These are phyloP conservation scores for Trichoderma virens DNA, from an alignment of 495 filamentous ascomycete species.

Conservation along the genomic window DNA sequence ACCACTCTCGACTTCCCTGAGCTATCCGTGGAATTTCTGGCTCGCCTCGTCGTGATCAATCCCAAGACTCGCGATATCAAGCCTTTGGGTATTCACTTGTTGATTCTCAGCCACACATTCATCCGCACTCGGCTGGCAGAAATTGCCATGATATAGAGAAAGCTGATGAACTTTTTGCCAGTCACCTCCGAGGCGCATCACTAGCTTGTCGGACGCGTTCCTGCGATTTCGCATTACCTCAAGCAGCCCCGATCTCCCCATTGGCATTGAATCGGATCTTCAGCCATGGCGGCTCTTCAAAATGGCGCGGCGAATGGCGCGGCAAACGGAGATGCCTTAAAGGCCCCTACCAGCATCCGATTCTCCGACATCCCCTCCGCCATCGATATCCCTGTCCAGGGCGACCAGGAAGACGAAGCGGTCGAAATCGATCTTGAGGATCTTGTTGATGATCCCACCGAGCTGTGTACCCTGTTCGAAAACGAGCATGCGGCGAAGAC, in stretches of 20 bases:
- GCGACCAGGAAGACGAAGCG: conserved; percentile 55
- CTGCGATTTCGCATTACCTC: conserved; percentile 6
- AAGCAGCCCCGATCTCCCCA: conserved; percentile 5
- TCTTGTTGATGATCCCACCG: conserved; percentile 88
- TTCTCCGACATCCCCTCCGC: conserved; percentile 84
- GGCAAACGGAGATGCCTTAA: conserved; percentile 15
- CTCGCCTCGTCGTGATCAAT: not conserved
- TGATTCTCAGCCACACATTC: not conserved
- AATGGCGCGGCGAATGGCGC: conserved; percentile 26
- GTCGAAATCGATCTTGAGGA: conserved; percentile 90
- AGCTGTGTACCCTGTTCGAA: conserved; percentile 88
- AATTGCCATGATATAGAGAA: not conserved
- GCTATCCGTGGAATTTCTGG: conserved; percentile 3
- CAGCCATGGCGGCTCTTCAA: conserved; percentile 21
- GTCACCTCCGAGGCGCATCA: conserved; percentile 1
- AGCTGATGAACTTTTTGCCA: not conserved
- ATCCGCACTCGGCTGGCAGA: not conserved
- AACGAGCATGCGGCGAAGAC: conserved; percentile 80
- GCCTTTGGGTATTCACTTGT: not conserved
- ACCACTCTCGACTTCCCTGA: not conserved
- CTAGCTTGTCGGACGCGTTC: conserved; percentile 6
- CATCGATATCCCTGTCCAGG: conserved; percentile 85
- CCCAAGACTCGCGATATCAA: not conserved
- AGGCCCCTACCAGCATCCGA: conserved; percentile 37
- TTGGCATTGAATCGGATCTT: conserved; percentile 9